Conservation (phyloP, 768 basidiomycete genomes). For the Tylopilus subfusipes region DNA sequence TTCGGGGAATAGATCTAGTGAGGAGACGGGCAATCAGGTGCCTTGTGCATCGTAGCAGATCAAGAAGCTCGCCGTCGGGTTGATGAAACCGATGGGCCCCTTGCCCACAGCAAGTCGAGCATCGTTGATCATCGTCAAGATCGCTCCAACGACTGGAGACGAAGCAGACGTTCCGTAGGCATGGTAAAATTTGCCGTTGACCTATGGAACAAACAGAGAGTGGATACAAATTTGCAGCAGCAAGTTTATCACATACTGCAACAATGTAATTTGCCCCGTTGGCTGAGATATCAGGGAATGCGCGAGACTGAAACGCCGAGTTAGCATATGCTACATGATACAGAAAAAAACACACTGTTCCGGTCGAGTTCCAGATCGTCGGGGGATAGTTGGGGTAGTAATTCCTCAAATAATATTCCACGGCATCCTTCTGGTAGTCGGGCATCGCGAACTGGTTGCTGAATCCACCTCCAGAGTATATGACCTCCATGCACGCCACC, state of each 20-base stretch:
- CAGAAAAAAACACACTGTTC: constrained; percentile 14
- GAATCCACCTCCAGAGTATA: constrained; percentile 43
- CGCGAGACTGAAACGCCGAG: too few relatives aligned
- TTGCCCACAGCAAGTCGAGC: constrained; percentile 34
- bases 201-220: background rate
- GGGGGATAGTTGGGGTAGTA: constrained; percentile 26
- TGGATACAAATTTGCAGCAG: background rate
- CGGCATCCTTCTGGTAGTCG: constrained; percentile 40
- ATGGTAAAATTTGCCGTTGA: constrained; percentile 24
- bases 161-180: constrained; percentile 35
- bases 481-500: constrained; percentile 41
- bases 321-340: too few relatives aligned
- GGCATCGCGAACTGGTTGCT: too few relatives aligned
- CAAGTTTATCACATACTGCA: background rate
- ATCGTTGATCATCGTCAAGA: constrained; percentile 40
- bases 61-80: constrained; percentile 1
- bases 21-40: too few relatives aligned
- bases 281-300: too few relatives aligned
- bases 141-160: constrained; percentile 29
- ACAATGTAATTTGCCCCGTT: constrained; percentile 5
- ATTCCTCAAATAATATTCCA: constrained; percentile 31
- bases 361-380: constrained; percentile 29
- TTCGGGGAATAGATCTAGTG: constrained; percentile 6
- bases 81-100: constrained; percentile 22
- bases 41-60: background rate